Percentiles rank a stretch among this genome's conserved stretches.
phyloP scores from a whole-genome alignment of 2,329 filamentous ascomycete genomes.

The Apiospora aurea region DNA sequence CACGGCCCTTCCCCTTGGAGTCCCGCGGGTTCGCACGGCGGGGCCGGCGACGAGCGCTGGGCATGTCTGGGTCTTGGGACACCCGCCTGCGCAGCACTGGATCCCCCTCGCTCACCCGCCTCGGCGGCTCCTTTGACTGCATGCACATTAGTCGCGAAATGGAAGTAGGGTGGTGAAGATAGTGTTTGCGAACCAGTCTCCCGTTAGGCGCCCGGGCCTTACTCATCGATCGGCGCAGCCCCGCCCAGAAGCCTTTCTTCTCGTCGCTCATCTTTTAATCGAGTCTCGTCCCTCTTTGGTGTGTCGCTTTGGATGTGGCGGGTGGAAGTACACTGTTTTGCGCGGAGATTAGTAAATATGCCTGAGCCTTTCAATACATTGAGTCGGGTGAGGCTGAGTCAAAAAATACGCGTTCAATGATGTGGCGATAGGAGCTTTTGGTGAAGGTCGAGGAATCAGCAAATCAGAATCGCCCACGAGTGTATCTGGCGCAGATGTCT shows the following conservation, averaged over 20 bases:
- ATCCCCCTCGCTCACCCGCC: constrained; percentile 46
- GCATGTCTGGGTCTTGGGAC: constrained; percentile 31
- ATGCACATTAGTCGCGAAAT: neutral
- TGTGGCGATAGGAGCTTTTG: constrained; percentile 15
- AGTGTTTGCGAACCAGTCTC: constrained; percentile 36
- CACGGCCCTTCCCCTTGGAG: constrained; percentile 49
- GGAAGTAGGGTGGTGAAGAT: neutral
- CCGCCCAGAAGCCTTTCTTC: constrained; percentile 56
- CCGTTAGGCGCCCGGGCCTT: constrained; percentile 44
- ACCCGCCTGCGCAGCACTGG: constrained; percentile 36
- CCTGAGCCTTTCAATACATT: constrained; percentile 6
- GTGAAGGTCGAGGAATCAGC: constrained; percentile 6
- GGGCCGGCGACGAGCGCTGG: constrained; percentile 49
- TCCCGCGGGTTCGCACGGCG: constrained; percentile 48
- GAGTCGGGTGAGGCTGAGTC: constrained; percentile 9
- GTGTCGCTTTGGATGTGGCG: constrained; percentile 5
- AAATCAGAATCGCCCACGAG: constrained; percentile 21
- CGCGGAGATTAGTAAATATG: neutral
- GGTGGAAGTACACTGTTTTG: neutral
- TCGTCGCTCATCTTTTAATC: constrained; percentile 32
- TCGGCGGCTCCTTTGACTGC: constrained; percentile 42
- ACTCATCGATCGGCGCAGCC: constrained; percentile 57
- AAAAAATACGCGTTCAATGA: constrained; percentile 17
- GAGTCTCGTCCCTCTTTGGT: neutral
- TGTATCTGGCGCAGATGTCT: constrained; percentile 9